Percentiles rank a stretch among this genome's conserved stretches.
phyloP scores from a whole-genome alignment of 2,329 filamentous ascomycete species.

The Pseudocercospora fuligena region DNA sequence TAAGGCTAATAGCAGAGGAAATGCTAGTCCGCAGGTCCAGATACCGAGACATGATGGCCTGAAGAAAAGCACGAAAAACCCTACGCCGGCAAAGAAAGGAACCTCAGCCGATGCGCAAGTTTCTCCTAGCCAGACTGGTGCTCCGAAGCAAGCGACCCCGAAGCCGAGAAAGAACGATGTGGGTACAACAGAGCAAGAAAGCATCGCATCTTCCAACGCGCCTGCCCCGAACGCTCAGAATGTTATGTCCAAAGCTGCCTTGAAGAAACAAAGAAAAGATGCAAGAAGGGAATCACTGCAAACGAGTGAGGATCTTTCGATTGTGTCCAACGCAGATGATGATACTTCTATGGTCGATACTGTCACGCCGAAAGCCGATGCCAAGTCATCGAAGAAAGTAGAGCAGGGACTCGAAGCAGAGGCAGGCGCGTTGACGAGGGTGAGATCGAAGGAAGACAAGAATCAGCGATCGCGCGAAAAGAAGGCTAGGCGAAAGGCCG shows the following conservation, averaged over 20 bases:
- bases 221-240: neutral
- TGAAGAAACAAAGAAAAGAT: constrained; percentile 24
- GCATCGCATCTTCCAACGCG: neutral
- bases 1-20: constrained; percentile 17
- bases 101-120: neutral
- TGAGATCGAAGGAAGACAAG: constrained; percentile 22
- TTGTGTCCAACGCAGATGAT: neutral
- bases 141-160: constrained; percentile 1
- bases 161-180: constrained; percentile 7
- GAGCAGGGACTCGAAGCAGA: neutral
- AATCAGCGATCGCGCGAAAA: constrained; percentile 30
- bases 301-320: neutral
- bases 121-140: neutral
- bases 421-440: neutral
- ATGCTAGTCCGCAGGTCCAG: constrained; percentile 20
- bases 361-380: constrained; percentile 1
- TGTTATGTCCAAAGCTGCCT: neutral
- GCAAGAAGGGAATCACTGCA: neutral
- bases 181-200: neutral
- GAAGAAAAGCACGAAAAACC: neutral
- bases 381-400: constrained; percentile 9
- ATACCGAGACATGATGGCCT: constrained; percentile 9
- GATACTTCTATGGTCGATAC: constrained; percentile 14
- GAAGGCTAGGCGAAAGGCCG: constrained; percentile 28
- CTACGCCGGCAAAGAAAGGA: neutral